These are phyloP conservation scores for Fusarium sp. DNA, from an alignment of 2,329 filamentous ascomycete species.

Conservation along the genomic window DNA sequence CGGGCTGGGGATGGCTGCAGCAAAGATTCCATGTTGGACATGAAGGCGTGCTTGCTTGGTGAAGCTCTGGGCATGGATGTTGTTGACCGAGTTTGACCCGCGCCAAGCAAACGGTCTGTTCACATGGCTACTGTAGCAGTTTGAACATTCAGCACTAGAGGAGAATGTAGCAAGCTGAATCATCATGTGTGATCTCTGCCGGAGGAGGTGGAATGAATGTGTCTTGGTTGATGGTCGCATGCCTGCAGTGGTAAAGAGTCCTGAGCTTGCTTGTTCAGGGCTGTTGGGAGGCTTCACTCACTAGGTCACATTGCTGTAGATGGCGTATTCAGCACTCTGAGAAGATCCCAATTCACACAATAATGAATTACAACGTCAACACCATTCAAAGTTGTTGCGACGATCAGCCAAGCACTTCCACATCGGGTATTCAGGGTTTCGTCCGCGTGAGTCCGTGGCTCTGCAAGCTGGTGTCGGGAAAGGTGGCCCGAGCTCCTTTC, in stretches of 20 bases:
- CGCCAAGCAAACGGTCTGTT: not conserved
- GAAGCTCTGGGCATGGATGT: not conserved
- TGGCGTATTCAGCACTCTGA: not conserved
- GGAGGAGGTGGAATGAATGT: not conserved
- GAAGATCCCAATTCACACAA: not conserved
- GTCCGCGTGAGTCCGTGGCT: not conserved
- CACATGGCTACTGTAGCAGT: not conserved
- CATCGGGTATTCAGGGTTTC: constrained; percentile 8
- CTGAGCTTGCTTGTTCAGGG: not conserved
- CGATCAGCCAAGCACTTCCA: constrained; percentile 9
- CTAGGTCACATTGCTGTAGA: not conserved
- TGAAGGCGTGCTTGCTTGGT: not conserved
- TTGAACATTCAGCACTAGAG: not conserved
- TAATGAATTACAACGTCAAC: not conserved
- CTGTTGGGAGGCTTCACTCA: not conserved
- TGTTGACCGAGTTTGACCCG: not conserved
- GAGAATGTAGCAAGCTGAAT: not conserved
- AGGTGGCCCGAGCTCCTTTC: constrained; percentile 30
- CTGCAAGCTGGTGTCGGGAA: not conserved
- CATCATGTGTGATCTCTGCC: not conserved
- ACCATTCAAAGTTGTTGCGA: not conserved
- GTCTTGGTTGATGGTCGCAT: not conserved
- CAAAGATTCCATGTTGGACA: not conserved
- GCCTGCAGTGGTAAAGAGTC: not conserved
- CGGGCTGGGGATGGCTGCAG: not conserved